A percentile compares a stretch with the other conserved stretches of the same genome.
Conservation (phyloP, 306 rosid genomes). For the Prunus dulcis region DNA sequence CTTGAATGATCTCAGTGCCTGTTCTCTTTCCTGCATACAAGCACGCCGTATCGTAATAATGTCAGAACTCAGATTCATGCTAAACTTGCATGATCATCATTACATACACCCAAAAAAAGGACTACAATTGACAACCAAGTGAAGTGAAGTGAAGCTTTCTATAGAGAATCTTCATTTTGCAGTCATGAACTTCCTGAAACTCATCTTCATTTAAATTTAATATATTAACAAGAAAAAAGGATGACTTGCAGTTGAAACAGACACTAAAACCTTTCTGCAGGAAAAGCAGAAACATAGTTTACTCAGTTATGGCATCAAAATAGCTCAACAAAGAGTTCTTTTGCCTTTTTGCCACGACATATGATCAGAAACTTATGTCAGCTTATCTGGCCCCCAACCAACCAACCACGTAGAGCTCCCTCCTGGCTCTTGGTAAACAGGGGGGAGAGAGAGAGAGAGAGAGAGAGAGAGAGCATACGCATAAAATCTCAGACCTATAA, state of each 20-base stretch:
- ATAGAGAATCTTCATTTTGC: background rate
- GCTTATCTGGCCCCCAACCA: background rate
- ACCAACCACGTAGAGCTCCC: background rate
- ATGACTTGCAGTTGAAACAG: background rate
- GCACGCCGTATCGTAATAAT: background rate
- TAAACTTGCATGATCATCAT: background rate
- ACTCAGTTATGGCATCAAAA: background rate
- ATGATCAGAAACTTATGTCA: background rate
- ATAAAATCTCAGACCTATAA: too few species aligned
- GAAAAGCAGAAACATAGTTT: background rate
- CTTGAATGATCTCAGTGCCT: slow-evolving; percentile 70
- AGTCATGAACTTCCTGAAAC: slow-evolving; percentile 4
- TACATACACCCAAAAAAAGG: background rate
- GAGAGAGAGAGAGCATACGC: background rate
- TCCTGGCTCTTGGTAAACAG: background rate
- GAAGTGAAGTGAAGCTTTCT: background rate
- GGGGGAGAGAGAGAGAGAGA: background rate
- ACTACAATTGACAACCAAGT: background rate
- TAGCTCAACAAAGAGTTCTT: background rate
- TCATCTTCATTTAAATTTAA: background rate
- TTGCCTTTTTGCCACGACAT: background rate
- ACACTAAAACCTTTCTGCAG: background rate
- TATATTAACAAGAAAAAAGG: background rate
- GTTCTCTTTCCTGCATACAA: slow-evolving; percentile 70
- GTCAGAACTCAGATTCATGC: background rate